phyloP scores from a whole-genome alignment of 73 alveolate species.

The Paraurostyla sp. region DNA sequence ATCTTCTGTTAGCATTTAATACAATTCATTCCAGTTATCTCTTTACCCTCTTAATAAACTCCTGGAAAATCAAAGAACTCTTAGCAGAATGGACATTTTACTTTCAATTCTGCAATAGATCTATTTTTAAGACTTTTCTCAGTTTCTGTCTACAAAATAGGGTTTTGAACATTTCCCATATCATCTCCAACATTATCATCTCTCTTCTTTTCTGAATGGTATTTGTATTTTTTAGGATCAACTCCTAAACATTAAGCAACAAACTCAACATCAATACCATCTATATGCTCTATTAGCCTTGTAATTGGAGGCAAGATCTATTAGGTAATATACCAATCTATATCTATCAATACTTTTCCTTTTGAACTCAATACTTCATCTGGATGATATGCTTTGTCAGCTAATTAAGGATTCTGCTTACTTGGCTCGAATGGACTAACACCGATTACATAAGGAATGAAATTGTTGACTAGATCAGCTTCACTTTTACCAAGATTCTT shows the following conservation, averaged over 20 bases:
- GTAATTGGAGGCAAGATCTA: constrained; percentile 90
- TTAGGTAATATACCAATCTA: constrained; percentile 87
- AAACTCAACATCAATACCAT: constrained; percentile 81
- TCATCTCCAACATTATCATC: constrained; percentile 40
- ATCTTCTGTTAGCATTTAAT: background rate
- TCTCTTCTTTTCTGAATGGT: constrained; percentile 66
- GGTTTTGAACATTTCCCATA: constrained; percentile 5
- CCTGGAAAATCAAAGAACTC: constrained; percentile 69
- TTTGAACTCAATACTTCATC: constrained; percentile 76
- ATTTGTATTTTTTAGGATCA: constrained; percentile 79
- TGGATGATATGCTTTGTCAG: constrained; percentile 89
- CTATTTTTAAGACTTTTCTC: constrained; percentile 65
- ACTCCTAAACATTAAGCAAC: constrained; percentile 86
- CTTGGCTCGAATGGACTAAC: constrained; percentile 59
- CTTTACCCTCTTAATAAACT: constrained; percentile 15
- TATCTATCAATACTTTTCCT: constrained; percentile 71
- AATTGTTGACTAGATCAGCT: constrained; percentile 78
- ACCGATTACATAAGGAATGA: constrained; percentile 92
- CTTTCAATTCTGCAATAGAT: constrained; percentile 50
- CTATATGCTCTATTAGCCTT: constrained; percentile 87
- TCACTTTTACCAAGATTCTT: constrained; percentile 86
- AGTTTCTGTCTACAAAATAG: constrained; percentile 69
- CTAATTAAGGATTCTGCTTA: constrained; percentile 67
- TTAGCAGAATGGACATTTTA: constrained; percentile 39
- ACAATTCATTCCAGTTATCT: constrained; percentile 28